phyloP scores from a whole-genome alignment of 2,329 filamentous ascomycete genomes.

The Calonectria naviculata region DNA sequence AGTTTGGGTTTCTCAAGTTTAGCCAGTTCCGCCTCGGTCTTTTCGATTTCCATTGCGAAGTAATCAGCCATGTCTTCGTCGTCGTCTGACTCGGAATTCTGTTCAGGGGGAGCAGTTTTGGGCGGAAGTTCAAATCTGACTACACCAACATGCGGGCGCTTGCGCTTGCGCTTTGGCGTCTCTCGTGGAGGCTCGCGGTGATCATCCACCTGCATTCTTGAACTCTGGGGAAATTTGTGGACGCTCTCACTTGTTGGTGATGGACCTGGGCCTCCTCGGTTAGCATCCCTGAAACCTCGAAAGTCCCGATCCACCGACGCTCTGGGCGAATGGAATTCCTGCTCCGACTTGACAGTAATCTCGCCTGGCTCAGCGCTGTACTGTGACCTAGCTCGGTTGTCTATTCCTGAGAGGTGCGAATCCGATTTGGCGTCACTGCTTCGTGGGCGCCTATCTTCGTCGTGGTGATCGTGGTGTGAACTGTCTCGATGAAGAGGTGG shows the following conservation, averaged over 20 bases:
- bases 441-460: conserved; percentile 57
- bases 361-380: conserved; percentile 61
- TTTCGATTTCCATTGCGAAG: conserved; percentile 63
- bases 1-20: conserved; percentile 55
- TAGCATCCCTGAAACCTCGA: conserved; percentile 29
- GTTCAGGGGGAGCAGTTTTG: conserved; percentile 45
- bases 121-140: conserved; percentile 54
- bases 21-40: conserved; percentile 61
- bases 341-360: conserved; percentile 53
- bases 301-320: conserved; percentile 38
- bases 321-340: conserved; percentile 49
- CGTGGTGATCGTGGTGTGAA: conserved; percentile 50
- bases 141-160: conserved; percentile 43
- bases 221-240: conserved; percentile 26
- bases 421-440: conserved; percentile 66
- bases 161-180: conserved; percentile 38
- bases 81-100: conserved; percentile 62
- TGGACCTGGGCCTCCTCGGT: conserved; percentile 29
- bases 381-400: conserved; percentile 51
- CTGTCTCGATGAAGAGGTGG: conserved; percentile 50
- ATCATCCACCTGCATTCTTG: conserved; percentile 24
- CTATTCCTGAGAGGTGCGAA: conserved; percentile 43
- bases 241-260: conserved; percentile 38
- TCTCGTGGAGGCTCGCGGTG: conserved; percentile 24
- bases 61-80: conserved; percentile 70